phyloP scores from a whole-genome alignment of 495 filamentous ascomycete species.

The Parathielavia appendiculata region DNA sequence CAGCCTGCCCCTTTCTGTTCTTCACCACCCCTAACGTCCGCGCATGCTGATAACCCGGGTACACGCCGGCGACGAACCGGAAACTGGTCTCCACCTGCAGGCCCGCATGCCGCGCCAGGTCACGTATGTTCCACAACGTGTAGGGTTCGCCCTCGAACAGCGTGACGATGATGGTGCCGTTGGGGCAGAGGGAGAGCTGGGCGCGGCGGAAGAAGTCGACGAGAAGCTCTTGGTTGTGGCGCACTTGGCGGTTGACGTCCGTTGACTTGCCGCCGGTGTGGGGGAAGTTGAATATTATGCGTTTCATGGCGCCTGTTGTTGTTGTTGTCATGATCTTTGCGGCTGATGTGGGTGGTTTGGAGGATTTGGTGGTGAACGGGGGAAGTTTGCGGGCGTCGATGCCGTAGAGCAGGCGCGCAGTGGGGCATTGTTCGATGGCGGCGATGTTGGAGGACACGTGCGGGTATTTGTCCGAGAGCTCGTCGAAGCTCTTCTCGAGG shows the following conservation, averaged over 20 bases:
- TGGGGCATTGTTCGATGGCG: constrained; percentile 35
- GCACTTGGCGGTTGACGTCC: constrained; percentile 90
- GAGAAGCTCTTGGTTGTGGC: constrained; percentile 84
- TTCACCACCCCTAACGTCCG: constrained; percentile 75
- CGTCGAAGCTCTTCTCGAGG: constrained; percentile 39
- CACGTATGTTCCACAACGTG: constrained; percentile 87
- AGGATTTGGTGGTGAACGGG: constrained; percentile 33
- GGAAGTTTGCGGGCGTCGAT: constrained; percentile 72
- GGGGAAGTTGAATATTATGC: constrained; percentile 91
- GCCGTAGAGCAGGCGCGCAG: constrained; percentile 39
- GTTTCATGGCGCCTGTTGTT: constrained; percentile 53
- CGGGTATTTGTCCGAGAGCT: constrained; percentile 68
- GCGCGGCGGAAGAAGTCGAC: constrained; percentile 72
- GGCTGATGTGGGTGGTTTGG: background rate
- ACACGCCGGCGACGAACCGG: constrained; percentile 64
- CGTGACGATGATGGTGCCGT: constrained; percentile 73
- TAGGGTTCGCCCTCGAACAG: constrained; percentile 92
- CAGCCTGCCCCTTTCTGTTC: constrained; percentile 50
- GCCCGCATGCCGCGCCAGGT: constrained; percentile 74
- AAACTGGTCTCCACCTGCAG: constrained; percentile 73
- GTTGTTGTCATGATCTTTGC: background rate
- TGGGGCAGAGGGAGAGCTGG: constrained; percentile 34
- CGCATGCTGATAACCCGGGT: constrained; percentile 83
- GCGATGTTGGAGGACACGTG: constrained; percentile 58
- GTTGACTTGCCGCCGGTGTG: constrained; percentile 87